These are phyloP conservation scores for Phaffia rhodozyma DNA, from an alignment of 1,284 basidiomycete genomes.

Conservation along the genomic window DNA sequence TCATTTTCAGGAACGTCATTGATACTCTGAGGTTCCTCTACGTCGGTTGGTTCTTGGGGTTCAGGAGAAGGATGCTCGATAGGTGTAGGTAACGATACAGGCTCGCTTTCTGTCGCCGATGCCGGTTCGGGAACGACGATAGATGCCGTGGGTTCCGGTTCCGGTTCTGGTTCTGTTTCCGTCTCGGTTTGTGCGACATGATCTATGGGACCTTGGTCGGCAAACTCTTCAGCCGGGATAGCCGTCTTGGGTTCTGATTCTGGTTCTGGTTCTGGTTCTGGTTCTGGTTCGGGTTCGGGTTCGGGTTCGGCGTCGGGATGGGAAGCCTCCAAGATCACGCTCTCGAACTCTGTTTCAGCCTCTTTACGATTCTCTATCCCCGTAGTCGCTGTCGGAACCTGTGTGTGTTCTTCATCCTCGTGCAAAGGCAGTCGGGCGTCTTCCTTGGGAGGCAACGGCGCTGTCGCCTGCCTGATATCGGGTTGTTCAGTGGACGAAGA, in stretches of 20 bases:
- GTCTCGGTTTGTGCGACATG: background rate
- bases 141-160: background rate
- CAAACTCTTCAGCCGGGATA: background rate
- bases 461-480: background rate
- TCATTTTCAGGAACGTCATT: no score
- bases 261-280: background rate
- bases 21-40: no score
- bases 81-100: no score
- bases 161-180: background rate
- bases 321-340: no score
- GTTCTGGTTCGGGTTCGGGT: background rate
- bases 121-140: background rate
- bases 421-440: background rate
- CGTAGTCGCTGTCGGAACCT: no score
- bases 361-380: no score
- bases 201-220: background rate
- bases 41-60: no score
- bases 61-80: no score
- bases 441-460: background rate
- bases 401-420: no score
- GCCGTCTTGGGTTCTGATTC: background rate
- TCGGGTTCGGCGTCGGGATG: background rate
- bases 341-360: no score
- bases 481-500: background rate
- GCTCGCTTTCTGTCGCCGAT: no score